Evolutionary conservation across 768 basidiomycete species (phyloP).

Genomic region (Coprinopsis sp.): DNA sequence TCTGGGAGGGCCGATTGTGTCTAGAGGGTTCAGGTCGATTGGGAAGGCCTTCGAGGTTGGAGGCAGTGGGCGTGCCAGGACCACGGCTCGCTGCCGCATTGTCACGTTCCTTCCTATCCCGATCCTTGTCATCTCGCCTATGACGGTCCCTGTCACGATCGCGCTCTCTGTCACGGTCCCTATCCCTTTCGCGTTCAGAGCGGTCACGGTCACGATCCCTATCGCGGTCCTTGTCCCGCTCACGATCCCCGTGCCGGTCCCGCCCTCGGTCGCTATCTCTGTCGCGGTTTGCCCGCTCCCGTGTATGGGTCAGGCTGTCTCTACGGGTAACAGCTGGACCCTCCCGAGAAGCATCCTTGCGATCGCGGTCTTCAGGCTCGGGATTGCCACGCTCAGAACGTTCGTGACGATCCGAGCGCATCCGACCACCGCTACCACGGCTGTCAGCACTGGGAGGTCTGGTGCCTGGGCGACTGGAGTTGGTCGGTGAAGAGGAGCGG

Average conservation of each 20-base stretch:
- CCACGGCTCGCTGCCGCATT: constrained; percentile 28
- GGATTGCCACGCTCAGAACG: constrained; percentile 44
- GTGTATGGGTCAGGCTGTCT: constrained; percentile 48
- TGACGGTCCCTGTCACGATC: constrained; percentile 51
- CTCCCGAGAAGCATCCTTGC: constrained; percentile 29
- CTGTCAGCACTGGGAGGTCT: constrained; percentile 70
- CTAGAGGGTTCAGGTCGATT: constrained; percentile 56
- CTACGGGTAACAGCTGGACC: constrained; percentile 35
- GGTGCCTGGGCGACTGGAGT: constrained; percentile 50
- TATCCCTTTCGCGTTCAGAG: constrained; percentile 48
- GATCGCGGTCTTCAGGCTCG: constrained; percentile 45
- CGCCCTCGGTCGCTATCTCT: constrained; percentile 34
- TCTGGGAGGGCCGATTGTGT: constrained; percentile 41
- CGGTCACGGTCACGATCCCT: constrained; percentile 53
- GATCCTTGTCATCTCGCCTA: constrained; percentile 49
- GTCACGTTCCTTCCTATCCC: constrained; percentile 56
- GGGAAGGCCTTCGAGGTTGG: constrained; percentile 54
- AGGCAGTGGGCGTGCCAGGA: constrained; percentile 25
- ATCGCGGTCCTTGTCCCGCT: constrained; percentile 37
- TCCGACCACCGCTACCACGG: constrained; percentile 62
- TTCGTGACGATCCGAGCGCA: constrained; percentile 46
- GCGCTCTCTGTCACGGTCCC: constrained; percentile 49
- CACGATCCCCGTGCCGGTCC: constrained; percentile 43
- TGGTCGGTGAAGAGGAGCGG: constrained; percentile 63
- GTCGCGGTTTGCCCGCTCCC: constrained; percentile 43